Evolutionary conservation across 2,329 filamentous ascomycete species (phyloP), one percentile per base, ranked within the genome.

Genomic region (Fusarium fujikuroi): DNA sequence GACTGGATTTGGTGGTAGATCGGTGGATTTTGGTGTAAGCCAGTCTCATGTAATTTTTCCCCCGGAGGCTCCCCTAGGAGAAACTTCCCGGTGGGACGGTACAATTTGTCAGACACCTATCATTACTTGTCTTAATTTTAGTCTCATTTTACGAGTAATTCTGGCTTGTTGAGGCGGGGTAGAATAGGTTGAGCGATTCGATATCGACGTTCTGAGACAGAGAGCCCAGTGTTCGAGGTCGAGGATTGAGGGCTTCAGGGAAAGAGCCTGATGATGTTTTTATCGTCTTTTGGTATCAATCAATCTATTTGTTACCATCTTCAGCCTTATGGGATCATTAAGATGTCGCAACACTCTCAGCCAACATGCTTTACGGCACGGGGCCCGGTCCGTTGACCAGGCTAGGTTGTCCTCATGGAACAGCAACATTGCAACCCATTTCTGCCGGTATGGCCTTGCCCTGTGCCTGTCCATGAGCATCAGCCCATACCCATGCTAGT

Each of bases 261-360:
- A 39, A 39, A 39, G 50, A 16, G 50, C 37, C 14, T 28, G 19
- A 9, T 25, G 14, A 49, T 40, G 18, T 11, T n/a, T 28, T 39
- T 3, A 28, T 39, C 15, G 10, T 30, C 23, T 37, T 44, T n/a
- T 25, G 30, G 15, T 25, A 36, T 44, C 23, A 23, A 30, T 60
- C 6, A 19, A 52, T 34, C 11, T 34, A 37, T 39, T 54, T 21
- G 9, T 28, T 36, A n/a, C 47, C 43, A 63, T 52, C 39, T 69
- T 69, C 66, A 69, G 66, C 66, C 66, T 69, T 69, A 64, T 60
- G 37, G 40, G 40, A 69, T 42, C 43, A 28, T 28, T 21, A 63
- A 39, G 50, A 54, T 69, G 46, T 54, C 56, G n/a, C 52, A 60
- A 36, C n/a, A 25, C 53, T 63, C 19, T 42, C 57, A 23, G 49